phyloP scores from a whole-genome alignment of 2,329 filamentous ascomycete species.

The Neoscytalidium dimidiatum region DNA sequence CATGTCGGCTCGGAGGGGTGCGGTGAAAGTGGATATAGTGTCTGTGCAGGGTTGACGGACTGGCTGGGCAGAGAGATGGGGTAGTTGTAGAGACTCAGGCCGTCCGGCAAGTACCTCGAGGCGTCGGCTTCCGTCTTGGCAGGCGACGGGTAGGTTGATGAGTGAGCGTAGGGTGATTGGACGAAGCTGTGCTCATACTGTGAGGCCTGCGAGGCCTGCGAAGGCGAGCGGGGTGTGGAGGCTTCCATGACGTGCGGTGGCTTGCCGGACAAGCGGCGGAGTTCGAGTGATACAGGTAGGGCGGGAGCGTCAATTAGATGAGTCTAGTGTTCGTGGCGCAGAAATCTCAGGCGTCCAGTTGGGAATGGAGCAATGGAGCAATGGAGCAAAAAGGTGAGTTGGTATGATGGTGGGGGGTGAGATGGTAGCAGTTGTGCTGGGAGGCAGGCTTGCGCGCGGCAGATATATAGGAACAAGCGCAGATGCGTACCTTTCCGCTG shows the following conservation, averaged over 20 bases:
- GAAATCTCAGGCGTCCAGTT: slow-evolving; percentile 7
- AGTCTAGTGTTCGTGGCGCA: not conserved
- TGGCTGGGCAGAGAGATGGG: slow-evolving; percentile 22
- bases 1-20: slow-evolving; percentile 36
- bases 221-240: slow-evolving; percentile 11
- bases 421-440: slow-evolving; percentile 10
- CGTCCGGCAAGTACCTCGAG: slow-evolving; percentile 31
- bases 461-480: slow-evolving; percentile 21
- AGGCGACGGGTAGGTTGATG: slow-evolving; percentile 38
- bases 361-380: not conserved
- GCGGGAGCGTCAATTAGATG: not conserved
- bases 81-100: slow-evolving; percentile 36
- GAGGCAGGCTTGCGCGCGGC: slow-evolving; percentile 26
- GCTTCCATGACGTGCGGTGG: slow-evolving; percentile 7
- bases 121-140: slow-evolving; percentile 31
- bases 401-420: slow-evolving; percentile 5
- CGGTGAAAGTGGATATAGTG: slow-evolving; percentile 36
- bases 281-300: not conserved
- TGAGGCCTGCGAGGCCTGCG: not conserved
- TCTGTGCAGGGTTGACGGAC: slow-evolving; percentile 17
- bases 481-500: slow-evolving; percentile 11
- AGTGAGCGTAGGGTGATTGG: slow-evolving; percentile 25
- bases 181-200: not conserved
- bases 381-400: not conserved
- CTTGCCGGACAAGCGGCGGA: not conserved